Base-by-base conservation (phyloP, 306 rosid genomes). In the Vigna reflexopilosa region DNA sequence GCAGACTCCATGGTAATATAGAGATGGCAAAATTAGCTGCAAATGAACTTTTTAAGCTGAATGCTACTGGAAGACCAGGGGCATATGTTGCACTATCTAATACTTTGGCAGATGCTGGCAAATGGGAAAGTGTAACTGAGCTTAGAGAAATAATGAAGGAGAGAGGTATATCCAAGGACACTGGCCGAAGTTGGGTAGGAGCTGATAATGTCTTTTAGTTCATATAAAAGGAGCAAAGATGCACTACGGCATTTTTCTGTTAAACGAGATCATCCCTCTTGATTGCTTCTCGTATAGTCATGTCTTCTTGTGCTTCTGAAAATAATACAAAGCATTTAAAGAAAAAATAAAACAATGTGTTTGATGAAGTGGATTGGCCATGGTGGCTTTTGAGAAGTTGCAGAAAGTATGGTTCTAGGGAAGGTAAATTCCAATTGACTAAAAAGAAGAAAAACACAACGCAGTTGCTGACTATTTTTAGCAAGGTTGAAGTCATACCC, bases 111-210 rank as follows among this genome's bases (percentile, higher is more conserved):
- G 96, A 80, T 56, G 93, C 97, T 57, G 98, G 91, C 63, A 87
- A 90, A 82, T 95, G 98, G 98, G 95, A 92, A 59, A 73, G 84
- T 82, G 98, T 92, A 19, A 90, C 87, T 73, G 98, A 90, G 56
- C 87, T 94, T 67, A 90, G 98, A 78, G 93, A 94, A 81, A 64
- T 55, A 75, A 94, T 94, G 98, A 94, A 90, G 82, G 52, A 52
- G 55, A 88, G 77, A 76, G 88, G 95, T 71, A 76, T 94, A 75
- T 87, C 97, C 70, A 92, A 90, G 82, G 87, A 81, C 68, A 86
- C 83, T 56, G 97, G 82, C 70, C 44, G 86, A 78, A 94, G 97
- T 86, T 89, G 89, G 92, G 87, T 94, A 71, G 92, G 90, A 75
- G 80, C 87, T 14, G 91, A 91, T 73, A 40, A 45, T 61, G 81